Conservation (phyloP, 2,329 filamentous ascomycete genomes). For the Thelonectria blattea region DNA sequence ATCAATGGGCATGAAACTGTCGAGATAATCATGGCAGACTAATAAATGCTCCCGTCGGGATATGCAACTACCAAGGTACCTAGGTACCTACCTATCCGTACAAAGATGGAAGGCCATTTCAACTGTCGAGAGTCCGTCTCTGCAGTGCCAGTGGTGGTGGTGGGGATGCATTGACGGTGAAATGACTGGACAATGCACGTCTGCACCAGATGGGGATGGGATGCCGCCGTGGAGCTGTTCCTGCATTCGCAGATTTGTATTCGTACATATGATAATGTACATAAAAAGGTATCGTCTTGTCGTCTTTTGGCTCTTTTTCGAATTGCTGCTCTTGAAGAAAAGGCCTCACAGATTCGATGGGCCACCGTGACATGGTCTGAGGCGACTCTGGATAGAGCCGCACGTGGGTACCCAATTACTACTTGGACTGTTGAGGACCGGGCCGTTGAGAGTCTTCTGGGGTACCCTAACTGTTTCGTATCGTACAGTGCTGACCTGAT, state of each 20-base stretch:
- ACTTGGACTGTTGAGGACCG: neutral
- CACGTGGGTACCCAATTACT: constrained; percentile 1
- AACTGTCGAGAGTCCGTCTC: neutral
- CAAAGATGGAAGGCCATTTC: neutral
- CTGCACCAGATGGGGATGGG: neutral
- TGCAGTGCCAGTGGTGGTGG: neutral
- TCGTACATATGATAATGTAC: no score
- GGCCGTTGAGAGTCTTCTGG: neutral
- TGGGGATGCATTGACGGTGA: constrained; percentile 9
- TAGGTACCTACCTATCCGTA: neutral
- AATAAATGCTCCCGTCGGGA: neutral
- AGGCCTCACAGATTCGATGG: neutral
- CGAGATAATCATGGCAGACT: neutral
- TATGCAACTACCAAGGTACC: neutral
- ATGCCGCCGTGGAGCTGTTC: neutral
- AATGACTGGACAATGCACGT: constrained; percentile 6
- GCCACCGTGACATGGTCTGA: constrained; percentile 7
- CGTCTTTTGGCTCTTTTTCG: no score
- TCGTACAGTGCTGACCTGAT: no score
- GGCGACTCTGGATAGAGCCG: constrained; percentile 8
- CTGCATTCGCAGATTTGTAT: neutral
- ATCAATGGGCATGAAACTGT: neutral
- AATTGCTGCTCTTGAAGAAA: neutral
- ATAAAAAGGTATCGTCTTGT: neutral
- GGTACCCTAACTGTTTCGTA: no score